Evolutionary conservation across 768 basidiomycete genomes (phyloP).

Genomic region (Rhizopogon vulgaris): DNA sequence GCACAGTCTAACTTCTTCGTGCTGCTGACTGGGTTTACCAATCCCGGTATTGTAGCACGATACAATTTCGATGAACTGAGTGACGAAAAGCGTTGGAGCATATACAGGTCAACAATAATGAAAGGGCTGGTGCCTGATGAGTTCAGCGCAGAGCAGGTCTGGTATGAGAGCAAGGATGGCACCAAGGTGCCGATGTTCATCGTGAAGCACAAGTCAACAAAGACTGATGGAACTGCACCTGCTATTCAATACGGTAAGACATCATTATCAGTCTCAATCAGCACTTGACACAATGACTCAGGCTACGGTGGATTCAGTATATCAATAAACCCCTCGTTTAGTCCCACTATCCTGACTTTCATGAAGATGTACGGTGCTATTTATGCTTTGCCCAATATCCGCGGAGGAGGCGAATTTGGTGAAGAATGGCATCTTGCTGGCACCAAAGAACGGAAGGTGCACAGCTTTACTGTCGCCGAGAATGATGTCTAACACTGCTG

Average conservation of each 20-base stretch:
- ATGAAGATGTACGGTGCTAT: constrained; percentile 65
- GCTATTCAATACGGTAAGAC: constrained; percentile 67
- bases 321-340: constrained; percentile 69
- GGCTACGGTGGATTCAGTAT: constrained; percentile 82
- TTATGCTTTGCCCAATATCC: constrained; percentile 52
- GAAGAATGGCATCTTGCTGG: constrained; percentile 82
- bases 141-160: constrained; percentile 70
- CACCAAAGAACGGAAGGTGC: constrained; percentile 62
- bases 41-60: constrained; percentile 57
- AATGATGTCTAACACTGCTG: background rate
- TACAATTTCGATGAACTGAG: constrained; percentile 46
- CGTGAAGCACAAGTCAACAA: constrained; percentile 65
- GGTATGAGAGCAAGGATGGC: constrained; percentile 76
- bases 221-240: constrained; percentile 69
- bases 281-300: constrained; percentile 14
- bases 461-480: background rate
- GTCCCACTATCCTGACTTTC: constrained; percentile 64
- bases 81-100: constrained; percentile 49
- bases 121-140: constrained; percentile 59
- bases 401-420: constrained; percentile 75
- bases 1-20: constrained; percentile 59
- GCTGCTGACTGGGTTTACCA: constrained; percentile 61
- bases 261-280: background rate
- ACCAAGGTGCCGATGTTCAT: constrained; percentile 84
- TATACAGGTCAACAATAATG: constrained; percentile 52